Evolutionary conservation across 208 protist genomes (phyloP), one percentile per base, ranked within the genome.

Genomic region (Acanthamoeba sp.): DNA sequence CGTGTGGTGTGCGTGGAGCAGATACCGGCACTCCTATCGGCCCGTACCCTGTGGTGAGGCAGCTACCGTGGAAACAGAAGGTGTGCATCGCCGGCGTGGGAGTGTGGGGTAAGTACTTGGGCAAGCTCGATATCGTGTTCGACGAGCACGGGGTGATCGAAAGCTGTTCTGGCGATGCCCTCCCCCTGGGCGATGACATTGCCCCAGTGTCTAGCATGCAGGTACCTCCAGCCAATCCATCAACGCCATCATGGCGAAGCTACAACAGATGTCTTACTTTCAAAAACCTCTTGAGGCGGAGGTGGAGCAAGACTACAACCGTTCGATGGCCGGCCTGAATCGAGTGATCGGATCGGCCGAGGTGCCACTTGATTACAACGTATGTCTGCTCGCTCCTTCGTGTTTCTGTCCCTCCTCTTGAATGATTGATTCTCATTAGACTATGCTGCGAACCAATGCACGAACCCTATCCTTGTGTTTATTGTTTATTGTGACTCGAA

Each of bases 101-200:
- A 5, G 45, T 76, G 42, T 76, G 57, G 87, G 87, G 59, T 59
- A 92, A 92, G 59, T 50, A 92, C n/a, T 4, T 92, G 57, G 87
- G 87, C 87, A 69, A 76, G 59, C n/a, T 92, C 24, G 59, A 92
- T 7, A 14, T 92, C 24, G 45, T 36, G 59, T 92, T 92, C 57
- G 87, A 92, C 34, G 36, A 69, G 2, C 22, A 55, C 59, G 87
- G 87, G 14, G 48, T 92, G 29, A n/a, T 92, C 32, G 42, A 38
- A 27, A 78, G 40, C 27, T 92, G 87, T 40, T 36, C 38, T 18
- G 87, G 87, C 40, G 64, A 92, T 50, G 32, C 87, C 29, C 16
- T 92, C n/a, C 64, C 57, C 2, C 55, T 92, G 6, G 48, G 50
- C 42, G 59, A 92, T 9, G 27, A 9, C 45, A 85, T 85, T 18